Conservation (phyloP, 2,329 filamentous ascomycete species). For the Zasmidium angulare region DNA sequence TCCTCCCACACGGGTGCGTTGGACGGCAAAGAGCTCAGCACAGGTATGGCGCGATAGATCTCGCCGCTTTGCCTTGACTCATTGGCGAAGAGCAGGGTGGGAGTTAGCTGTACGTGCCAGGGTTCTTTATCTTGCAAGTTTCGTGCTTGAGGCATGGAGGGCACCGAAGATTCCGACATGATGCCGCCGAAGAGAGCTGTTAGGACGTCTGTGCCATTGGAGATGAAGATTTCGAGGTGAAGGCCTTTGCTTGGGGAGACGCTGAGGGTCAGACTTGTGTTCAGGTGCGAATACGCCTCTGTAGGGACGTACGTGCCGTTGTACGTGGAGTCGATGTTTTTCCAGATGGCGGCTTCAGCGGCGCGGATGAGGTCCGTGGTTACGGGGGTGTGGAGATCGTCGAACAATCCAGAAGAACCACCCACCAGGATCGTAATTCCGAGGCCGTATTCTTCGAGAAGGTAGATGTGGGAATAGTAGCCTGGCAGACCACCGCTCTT, state of each 20-base stretch:
- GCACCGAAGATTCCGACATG: too few relatives aligned
- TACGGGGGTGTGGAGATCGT: conserved; percentile 32
- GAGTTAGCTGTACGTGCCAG: conserved; percentile 28
- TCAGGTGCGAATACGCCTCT: conserved; percentile 12
- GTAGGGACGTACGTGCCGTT: conserved; percentile 19
- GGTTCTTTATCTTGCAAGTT: not conserved
- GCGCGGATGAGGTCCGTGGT: conserved; percentile 32
- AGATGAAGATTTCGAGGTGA: conserved; percentile 24
- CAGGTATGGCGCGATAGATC: conserved; percentile 28
- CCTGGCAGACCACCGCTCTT: conserved; percentile 46
- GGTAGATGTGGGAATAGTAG: conserved; percentile 42
- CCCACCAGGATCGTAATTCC: conserved; percentile 44
- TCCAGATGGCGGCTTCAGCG: conserved; percentile 34
- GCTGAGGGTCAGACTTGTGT: conserved; percentile 24
- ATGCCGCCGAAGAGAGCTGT: not conserved
- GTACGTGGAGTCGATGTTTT: conserved; percentile 17
- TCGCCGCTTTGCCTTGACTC: conserved; percentile 26
- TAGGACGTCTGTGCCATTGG: conserved; percentile 25
- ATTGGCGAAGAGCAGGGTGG: conserved; percentile 30
- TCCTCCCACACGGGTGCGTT: conserved; percentile 21
- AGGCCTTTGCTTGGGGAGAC: conserved; percentile 23
- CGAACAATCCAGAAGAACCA: conserved; percentile 27
- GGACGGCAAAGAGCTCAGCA: conserved; percentile 12
- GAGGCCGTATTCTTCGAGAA: conserved; percentile 46
- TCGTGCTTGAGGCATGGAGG: too few relatives aligned